phyloP scores from a whole-genome alignment of 495 filamentous ascomycete genomes.

The Penicillium pulvis region DNA sequence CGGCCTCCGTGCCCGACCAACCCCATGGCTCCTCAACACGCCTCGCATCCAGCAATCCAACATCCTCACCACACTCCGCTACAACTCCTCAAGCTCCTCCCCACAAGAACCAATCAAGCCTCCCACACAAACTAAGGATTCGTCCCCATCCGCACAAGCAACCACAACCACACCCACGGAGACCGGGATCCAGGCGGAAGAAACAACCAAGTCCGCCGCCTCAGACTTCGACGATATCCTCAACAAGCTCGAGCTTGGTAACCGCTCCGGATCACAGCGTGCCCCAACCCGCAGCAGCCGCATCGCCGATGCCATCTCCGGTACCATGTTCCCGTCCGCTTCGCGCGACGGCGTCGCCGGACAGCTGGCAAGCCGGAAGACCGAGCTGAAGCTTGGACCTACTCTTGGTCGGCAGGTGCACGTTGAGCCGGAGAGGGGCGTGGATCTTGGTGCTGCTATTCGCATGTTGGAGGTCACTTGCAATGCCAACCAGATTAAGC shows the following conservation, averaged over 20 bases:
- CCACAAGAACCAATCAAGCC: conserved; percentile 5
- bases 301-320: neutral
- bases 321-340: neutral
- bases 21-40: conserved; percentile 27
- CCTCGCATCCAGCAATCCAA: conserved; percentile 18
- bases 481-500: conserved; percentile 31
- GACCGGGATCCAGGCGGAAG: neutral
- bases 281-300: neutral
- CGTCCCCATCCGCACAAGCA: conserved; percentile 3
- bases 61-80: conserved; percentile 26
- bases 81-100: conserved; percentile 28
- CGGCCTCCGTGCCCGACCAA: conserved; percentile 39
- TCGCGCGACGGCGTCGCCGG: neutral
- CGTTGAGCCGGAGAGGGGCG: conserved; percentile 40
- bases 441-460: conserved; percentile 35
- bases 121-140: conserved; percentile 10
- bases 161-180: neutral
- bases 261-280: conserved; percentile 10
- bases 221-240: conserved; percentile 44
- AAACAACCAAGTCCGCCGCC: conserved; percentile 9
- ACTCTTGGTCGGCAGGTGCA: conserved; percentile 43
- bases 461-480: conserved; percentile 28
- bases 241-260: conserved; percentile 40
- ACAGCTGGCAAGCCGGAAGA: conserved; percentile 14
- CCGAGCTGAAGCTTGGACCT: conserved; percentile 45